Conservation (phyloP, 805 yeast species). For the Saccharomycopsis fermentans region DNA sequence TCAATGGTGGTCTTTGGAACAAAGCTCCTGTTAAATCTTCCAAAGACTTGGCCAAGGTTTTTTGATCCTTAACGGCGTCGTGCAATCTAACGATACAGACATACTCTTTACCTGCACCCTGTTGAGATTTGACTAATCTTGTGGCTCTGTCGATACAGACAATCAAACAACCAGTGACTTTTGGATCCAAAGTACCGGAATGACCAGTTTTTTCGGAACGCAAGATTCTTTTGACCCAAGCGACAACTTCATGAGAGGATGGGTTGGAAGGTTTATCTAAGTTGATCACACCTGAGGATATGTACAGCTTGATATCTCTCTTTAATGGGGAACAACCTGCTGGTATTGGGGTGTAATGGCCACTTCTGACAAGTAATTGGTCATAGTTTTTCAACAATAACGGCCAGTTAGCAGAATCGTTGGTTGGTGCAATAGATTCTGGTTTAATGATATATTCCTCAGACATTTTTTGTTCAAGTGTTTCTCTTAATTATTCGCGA, state of each 20-base stretch:
- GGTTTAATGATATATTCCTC: conserved; percentile 81
- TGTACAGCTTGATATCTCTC: conserved; percentile 83
- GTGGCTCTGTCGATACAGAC: conserved; percentile 98
- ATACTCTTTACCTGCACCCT: conserved; percentile 99
- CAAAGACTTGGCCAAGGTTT: conserved; percentile 74
- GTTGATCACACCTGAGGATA: conserved; percentile 93
- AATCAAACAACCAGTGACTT: conserved; percentile 96
- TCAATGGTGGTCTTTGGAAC: conserved; percentile 98
- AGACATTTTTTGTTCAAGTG: conserved; percentile 33
- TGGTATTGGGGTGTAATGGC: conserved; percentile 96
- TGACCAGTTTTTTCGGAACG: conserved; percentile 98
- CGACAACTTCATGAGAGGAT: conserved; percentile 97
- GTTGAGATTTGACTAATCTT: conserved; percentile 95
- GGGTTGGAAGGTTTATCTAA: conserved; percentile 98
- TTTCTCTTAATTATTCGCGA: too few relatives aligned
- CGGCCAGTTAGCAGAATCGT: conserved; percentile 94
- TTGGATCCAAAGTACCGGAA: conserved; percentile 97
- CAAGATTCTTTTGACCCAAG: conserved; percentile 95
- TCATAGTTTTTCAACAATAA: conserved; percentile 87
- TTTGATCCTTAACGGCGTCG: conserved; percentile 83
- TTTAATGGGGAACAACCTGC: conserved; percentile 90
- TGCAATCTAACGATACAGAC: conserved; percentile 95
- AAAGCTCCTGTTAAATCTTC: conserved; percentile 97
- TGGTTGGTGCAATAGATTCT: conserved; percentile 63
- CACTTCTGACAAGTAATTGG: conserved; percentile 86